Conservation (phyloP, 371 early-diverging fungal genomes). For the Rhizopus sp. region DNA sequence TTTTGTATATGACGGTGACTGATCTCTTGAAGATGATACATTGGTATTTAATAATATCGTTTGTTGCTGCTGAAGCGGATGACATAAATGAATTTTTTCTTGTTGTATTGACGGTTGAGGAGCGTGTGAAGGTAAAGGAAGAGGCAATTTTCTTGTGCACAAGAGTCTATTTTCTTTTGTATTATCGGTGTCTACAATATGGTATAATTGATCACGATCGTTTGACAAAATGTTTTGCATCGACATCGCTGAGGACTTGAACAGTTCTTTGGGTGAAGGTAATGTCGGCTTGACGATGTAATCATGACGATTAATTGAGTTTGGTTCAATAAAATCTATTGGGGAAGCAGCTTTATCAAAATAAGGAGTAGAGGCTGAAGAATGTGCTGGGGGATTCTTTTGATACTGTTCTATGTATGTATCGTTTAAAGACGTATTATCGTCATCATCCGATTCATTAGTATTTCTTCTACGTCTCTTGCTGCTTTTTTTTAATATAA, state of each 20-base stretch:
- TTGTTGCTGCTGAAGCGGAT: background rate
- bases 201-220: background rate
- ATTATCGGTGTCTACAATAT: constrained; percentile 5
- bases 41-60: background rate
- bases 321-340: background rate
- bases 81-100: too few species aligned
- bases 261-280: constrained; percentile 11
- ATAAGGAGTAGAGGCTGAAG: background rate
- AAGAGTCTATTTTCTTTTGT: constrained; percentile 8
- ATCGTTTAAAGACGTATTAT: background rate
- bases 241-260: constrained; percentile 21
- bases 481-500: background rate
- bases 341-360: constrained; percentile 10
- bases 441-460: constrained; percentile 15
- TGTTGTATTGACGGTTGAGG: background rate
- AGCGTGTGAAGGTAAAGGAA: constrained; percentile 4
- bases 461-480: constrained; percentile 14
- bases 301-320: background rate
- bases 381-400: background rate
- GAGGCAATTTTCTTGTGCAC: constrained; percentile 12
- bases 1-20: background rate
- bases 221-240: constrained; percentile 22
- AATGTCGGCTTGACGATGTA: constrained; percentile 5
- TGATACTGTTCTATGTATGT: background rate
- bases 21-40: background rate